phyloP scores from a whole-genome alignment of 2,329 filamentous ascomycete genomes.

The Penicillium expansum region DNA sequence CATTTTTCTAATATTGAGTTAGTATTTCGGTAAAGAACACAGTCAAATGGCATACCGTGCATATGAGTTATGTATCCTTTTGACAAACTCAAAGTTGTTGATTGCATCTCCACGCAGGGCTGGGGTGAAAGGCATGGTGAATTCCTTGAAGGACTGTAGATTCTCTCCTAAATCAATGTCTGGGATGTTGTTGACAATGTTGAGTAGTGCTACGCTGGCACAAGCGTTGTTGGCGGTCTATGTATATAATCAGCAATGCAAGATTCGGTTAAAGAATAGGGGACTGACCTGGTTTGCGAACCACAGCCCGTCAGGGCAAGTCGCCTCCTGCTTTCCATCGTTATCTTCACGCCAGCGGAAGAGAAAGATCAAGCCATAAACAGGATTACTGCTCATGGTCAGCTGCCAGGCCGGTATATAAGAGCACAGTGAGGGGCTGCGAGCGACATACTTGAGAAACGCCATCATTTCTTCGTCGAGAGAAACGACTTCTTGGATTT shows the following conservation, averaged over 20 bases:
- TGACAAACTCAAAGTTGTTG: slow-evolving; percentile 71
- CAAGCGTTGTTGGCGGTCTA: slow-evolving; percentile 81
- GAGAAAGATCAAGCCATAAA: slow-evolving; percentile 85
- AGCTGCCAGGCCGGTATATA: slow-evolving; percentile 2
- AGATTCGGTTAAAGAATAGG: neutral
- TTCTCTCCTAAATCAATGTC: slow-evolving; percentile 66
- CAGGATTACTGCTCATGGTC: slow-evolving; percentile 56
- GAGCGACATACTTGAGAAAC: slow-evolving; percentile 57
- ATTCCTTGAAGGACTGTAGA: slow-evolving; percentile 68
- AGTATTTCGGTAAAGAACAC: slow-evolving; percentile 10
- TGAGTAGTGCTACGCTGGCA: slow-evolving; percentile 86
- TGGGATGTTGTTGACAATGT: slow-evolving; percentile 83
- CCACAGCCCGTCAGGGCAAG: slow-evolving; percentile 70
- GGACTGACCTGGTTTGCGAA: slow-evolving; percentile 80
- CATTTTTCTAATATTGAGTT: slow-evolving; percentile 56
- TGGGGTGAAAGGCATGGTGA: slow-evolving; percentile 66
- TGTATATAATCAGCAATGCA: neutral
- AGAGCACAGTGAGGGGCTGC: neutral
- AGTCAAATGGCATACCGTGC: slow-evolving; percentile 54
- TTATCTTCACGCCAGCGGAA: slow-evolving; percentile 69
- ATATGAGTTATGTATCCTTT: slow-evolving; percentile 83
- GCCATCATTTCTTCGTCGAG: slow-evolving; percentile 65
- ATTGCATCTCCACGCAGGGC: slow-evolving; percentile 73
- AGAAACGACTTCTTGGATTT: slow-evolving; percentile 71
- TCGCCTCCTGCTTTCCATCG: slow-evolving; percentile 50